Evolutionary conservation across 1,284 basidiomycete species (phyloP).

Genomic region (Austroboletus novae-zelandiae): DNA sequence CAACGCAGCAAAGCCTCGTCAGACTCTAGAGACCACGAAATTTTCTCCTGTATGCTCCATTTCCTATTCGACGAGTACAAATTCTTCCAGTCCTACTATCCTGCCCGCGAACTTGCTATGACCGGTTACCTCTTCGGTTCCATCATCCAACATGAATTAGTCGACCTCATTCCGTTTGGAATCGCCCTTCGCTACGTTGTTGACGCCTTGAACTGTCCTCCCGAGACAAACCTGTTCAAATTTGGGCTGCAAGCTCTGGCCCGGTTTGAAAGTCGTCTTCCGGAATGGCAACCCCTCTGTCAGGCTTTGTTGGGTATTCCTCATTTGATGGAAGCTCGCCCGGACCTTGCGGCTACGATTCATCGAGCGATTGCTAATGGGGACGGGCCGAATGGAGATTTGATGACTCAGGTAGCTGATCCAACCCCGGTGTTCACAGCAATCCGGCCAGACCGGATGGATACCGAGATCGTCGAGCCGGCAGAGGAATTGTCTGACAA

Average conservation of each 20-base stretch:
- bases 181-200: constrained; percentile 98
- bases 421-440: constrained; percentile 64
- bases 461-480: constrained; percentile 66
- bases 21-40: constrained; percentile 86
- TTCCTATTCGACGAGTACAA: constrained; percentile 99
- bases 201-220: constrained; percentile 87
- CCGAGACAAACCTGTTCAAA: constrained; percentile 92
- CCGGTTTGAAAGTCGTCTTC: constrained; percentile 84
- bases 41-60: constrained; percentile 98
- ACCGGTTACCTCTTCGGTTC: constrained; percentile 97
- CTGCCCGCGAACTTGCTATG: constrained; percentile 91
- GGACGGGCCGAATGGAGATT: constrained; percentile 42
- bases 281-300: constrained; percentile 94
- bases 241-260: constrained; percentile 93
- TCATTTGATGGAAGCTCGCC: constrained; percentile 83
- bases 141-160: constrained; percentile 90
- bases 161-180: constrained; percentile 94
- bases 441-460: constrained; percentile 64
- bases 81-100: constrained; percentile 97
- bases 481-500: constrained; percentile 90
- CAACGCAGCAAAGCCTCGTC: constrained; percentile 83
- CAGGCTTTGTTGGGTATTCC: constrained; percentile 87
- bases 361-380: constrained; percentile 65
- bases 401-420: constrained; percentile 41
- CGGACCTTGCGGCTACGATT: constrained; percentile 78